phyloP scores from a whole-genome alignment of 2,329 filamentous ascomycete species.

The Alternaria conjuncta region DNA sequence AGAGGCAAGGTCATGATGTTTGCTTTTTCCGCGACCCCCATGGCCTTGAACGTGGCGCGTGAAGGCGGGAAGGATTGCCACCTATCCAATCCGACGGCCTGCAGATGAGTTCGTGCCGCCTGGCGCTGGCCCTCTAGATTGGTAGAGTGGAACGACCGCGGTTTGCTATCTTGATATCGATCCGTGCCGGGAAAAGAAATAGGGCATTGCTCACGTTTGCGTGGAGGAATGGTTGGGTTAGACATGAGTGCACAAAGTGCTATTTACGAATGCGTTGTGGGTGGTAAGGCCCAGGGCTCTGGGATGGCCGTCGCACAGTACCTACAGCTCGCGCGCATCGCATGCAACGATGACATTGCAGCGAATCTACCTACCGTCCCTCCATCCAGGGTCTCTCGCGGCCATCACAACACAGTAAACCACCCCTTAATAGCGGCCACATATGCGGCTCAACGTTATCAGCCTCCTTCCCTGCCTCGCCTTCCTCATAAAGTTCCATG shows the following conservation, averaged over 20 bases:
- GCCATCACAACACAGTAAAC: not conserved
- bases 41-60: constrained; percentile 3
- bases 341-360: not conserved
- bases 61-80: constrained; percentile 7
- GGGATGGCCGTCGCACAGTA: not conserved
- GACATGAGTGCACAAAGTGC: not conserved
- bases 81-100: constrained; percentile 3
- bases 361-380: not conserved
- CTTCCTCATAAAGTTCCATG: not conserved
- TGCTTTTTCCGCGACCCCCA: constrained; percentile 6
- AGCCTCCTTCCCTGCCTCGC: constrained; percentile 21
- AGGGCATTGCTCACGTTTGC: not conserved
- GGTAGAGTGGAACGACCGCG: not conserved
- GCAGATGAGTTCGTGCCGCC: not conserved
- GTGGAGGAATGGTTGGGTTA: not conserved
- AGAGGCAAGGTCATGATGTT: constrained; percentile 2
- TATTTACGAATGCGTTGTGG: not conserved
- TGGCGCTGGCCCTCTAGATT: not conserved
- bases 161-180: constrained; percentile 3
- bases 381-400: not conserved
- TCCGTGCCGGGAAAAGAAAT: not conserved
- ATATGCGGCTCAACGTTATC: constrained; percentile 29
- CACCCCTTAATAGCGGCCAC: constrained; percentile 9
- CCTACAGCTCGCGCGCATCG: not conserved
- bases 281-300: not conserved